Base-by-base conservation (phyloP, 495 filamentous ascomycete species). In the Tuber calosporum region DNA sequence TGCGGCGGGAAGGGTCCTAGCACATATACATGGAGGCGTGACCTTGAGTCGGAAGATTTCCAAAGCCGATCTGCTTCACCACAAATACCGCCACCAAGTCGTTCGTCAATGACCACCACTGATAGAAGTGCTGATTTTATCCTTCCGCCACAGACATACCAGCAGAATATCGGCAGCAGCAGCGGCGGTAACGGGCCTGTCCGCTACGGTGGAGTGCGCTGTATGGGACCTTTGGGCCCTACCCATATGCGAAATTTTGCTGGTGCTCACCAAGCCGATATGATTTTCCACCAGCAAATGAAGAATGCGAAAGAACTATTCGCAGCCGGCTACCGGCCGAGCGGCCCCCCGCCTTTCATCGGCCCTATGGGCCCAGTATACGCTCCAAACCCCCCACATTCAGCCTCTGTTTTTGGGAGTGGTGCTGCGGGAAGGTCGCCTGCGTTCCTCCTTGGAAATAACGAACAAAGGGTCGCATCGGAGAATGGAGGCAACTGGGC, bases 321-420 rank as follows among this genome's bases (percentile, higher is more conserved):
- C 17, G 53, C 74, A 6, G 76, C 70, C 9, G 73, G 45, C 42
- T 75, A 79, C 26, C 41, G 66, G 22, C 53, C 72, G 13, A 78
- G 43, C 36, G 66, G 69, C n/a, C 70, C 75, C 20, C 39, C 79
- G 17, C 66, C 79, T 26, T 80, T 74, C 62, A 43, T 69, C 40
- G 62, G 69, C 22, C 53, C 53, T 62, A 62, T 62, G 53, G 79
- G 77, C 0, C 79, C 79, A 4, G 79, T 80, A 9, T 80, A 78
- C 38, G 79, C 79, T 0, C 79, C 79, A 20, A 80, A 80, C 43
- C 79, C 79, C 40, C 79, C 79, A 26, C 78, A 80, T 36, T 77
- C 77, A 19, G 66, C 58, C 8, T 53, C 72, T 41, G 62, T 72
- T 42, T 70, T 73, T 41, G 66, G 45, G 13, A 42, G 40, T 4